Percentiles rank a stretch among this genome's conserved stretches.
Evolutionary conservation across 768 basidiomycete species (phyloP).

Genomic region (Serendipita indica): DNA sequence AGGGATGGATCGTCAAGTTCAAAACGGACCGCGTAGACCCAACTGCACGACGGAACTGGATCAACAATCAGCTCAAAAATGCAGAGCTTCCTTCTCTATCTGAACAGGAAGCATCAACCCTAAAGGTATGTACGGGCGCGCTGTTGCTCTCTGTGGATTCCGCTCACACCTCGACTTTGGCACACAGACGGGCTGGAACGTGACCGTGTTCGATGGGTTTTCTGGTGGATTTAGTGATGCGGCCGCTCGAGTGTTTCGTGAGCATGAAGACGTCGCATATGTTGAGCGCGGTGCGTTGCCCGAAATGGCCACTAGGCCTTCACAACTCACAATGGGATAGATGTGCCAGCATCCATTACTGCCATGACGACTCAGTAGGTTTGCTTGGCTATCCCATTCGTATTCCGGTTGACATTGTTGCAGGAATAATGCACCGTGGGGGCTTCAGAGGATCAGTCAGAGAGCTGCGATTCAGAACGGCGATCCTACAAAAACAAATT

Average conservation of each 20-base stretch:
- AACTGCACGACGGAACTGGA: neutral
- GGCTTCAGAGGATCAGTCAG: slow-evolving; percentile 3
- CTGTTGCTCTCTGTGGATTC: neutral
- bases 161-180: neutral
- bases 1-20: neutral
- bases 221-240: neutral
- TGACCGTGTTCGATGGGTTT: neutral
- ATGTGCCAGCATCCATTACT: too few relatives aligned
- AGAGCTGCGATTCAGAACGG: neutral
- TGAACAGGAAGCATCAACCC: neutral
- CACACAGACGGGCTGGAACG: neutral
- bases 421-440: slow-evolving; percentile 10
- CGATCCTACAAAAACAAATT: neutral
- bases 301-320: too few relatives aligned
- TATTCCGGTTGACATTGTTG: neutral
- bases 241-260: neutral
- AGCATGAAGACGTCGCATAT: neutral
- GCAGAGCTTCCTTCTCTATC: neutral
- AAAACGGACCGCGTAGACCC: neutral
- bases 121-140: neutral
- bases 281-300: neutral
- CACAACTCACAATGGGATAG: too few relatives aligned
- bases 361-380: too few relatives aligned
- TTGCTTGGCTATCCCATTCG: neutral
- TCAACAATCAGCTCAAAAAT: neutral